phyloP scores from a whole-genome alignment of 1,139 yeast species.

The Eremothecium cymbalariae region DNA sequence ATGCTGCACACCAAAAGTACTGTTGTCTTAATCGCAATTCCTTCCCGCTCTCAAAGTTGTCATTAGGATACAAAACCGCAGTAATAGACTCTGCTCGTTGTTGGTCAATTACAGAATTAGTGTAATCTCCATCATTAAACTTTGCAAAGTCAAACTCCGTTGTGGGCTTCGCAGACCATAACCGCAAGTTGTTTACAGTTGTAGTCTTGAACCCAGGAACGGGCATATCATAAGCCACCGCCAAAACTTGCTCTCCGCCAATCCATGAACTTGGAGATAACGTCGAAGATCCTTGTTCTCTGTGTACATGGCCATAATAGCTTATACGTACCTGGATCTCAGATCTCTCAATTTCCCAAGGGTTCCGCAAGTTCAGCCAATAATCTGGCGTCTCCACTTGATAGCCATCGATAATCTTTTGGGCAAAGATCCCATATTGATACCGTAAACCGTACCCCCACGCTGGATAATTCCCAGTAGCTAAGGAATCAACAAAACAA shows the following conservation, averaged over 20 bases:
- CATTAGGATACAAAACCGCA: slow-evolving; percentile 87
- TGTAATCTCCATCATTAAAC: slow-evolving; percentile 88
- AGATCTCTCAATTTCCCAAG: slow-evolving; percentile 85
- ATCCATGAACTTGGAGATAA: slow-evolving; percentile 53
- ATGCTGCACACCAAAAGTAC: slow-evolving; percentile 95
- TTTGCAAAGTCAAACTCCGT: slow-evolving; percentile 86
- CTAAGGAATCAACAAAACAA: slow-evolving; percentile 82
- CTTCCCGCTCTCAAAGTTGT: slow-evolving; percentile 84
- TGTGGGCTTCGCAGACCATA: slow-evolving; percentile 89
- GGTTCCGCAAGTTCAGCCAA: slow-evolving; percentile 81
- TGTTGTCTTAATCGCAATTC: slow-evolving; percentile 91
- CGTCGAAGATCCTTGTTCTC: slow-evolving; percentile 43
- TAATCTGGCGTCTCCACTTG: slow-evolving; percentile 93
- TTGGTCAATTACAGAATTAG: slow-evolving; percentile 73
- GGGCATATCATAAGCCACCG: slow-evolving; percentile 90
- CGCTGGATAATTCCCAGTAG: slow-evolving; percentile 81
- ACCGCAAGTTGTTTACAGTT: slow-evolving; percentile 80
- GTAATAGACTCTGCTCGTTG: slow-evolving; percentile 89
- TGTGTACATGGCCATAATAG: slow-evolving; percentile 77
- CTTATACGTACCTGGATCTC: slow-evolving; percentile 92
- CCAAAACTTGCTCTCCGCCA: slow-evolving; percentile 84
- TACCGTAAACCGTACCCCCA: slow-evolving; percentile 96
- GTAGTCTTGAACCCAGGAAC: slow-evolving; percentile 82
- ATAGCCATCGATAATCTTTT: slow-evolving; percentile 82
- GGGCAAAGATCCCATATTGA: slow-evolving; percentile 90